Conservation (phyloP, 2,329 filamentous ascomycete species). For the Colletotrichum somersetense region DNA sequence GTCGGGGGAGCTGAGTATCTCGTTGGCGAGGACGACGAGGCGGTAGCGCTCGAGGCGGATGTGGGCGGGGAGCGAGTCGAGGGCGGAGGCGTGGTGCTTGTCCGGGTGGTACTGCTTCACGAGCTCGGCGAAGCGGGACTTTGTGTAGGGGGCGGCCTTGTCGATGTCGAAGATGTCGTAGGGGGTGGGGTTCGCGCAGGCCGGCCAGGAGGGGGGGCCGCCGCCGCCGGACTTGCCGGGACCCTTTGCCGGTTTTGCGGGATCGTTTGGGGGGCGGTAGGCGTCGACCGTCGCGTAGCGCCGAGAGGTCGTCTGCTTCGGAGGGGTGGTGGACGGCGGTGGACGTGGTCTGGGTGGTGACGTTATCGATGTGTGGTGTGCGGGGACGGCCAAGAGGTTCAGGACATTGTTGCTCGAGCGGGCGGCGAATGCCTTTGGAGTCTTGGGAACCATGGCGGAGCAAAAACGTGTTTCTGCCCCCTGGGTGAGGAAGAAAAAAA, state of each 20-base stretch:
- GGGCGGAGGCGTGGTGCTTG: conserved; percentile 56
- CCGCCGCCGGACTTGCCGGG: conserved; percentile 22
- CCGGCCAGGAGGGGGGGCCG: conserved; percentile 59
- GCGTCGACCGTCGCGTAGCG: conserved; percentile 24
- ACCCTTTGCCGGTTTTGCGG: neutral
- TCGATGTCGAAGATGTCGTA: conserved; percentile 84
- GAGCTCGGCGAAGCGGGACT: conserved; percentile 87
- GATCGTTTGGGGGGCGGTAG: neutral
- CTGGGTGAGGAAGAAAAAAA: neutral
- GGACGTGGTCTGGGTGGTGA: conserved; percentile 41
- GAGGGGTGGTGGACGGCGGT: neutral
- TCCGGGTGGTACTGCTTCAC: conserved; percentile 98
- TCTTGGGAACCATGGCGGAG: conserved; percentile 30
- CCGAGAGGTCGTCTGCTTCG: conserved; percentile 15
- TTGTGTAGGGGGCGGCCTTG: conserved; percentile 76
- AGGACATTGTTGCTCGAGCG: conserved; percentile 37
- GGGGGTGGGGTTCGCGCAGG: conserved; percentile 73
- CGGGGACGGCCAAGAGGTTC: conserved; percentile 40
- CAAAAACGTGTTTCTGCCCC: neutral
- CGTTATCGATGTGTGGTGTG: conserved; percentile 43
- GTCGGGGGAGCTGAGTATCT: conserved; percentile 84
- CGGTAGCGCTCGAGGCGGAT: conserved; percentile 89
- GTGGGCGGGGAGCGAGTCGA: conserved; percentile 52
- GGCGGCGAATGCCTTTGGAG: conserved; percentile 29
- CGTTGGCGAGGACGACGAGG: conserved; percentile 87